Evolutionary conservation across 202 grass and related monocot genomes (phyloP), one percentile per base, ranked within the genome.

Genomic region (Zoysia matrella): DNA sequence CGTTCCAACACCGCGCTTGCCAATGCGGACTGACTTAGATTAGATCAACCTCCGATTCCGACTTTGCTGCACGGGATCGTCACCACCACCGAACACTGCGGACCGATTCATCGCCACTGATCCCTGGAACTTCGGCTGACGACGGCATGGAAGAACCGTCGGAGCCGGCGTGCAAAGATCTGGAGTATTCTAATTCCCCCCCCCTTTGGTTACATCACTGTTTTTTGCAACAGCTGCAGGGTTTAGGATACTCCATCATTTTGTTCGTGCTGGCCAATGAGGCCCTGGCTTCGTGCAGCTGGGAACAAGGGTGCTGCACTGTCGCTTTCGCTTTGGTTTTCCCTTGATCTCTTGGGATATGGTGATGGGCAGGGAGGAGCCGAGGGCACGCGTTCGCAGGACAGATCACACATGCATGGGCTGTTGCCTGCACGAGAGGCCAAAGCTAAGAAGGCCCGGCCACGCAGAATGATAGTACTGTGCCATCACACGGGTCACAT

Each of bases 21-120:
- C 58, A 73, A 42, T 85, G 83, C 73, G 46, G 15, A 67, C 48
- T 82, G 88, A 86, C 88, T 86, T 86, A 83, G 83, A 90, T 22
- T 42, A 73, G 36, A 90, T 42, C n/a, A 73, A 5, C 74, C 51
- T 9, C 30, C 13, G 4, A 39, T 60, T 51, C 53, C 69, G 60
- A 46, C 46, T 53, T 36, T 3, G 4, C 6, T 0, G 46, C 46
- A 52, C 50, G 2, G 73, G 67, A 60, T 43, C 66, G 52, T 69
- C 66, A 78, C 54, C 60, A 60, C 36, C 9, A 54, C 8, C 49
- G 22, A 6, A 47, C 15, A 13, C 13, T 55, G 22, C 74, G 39
- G 39, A 44, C 61, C 0, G 76, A 55, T 79, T 73, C 71, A 66
- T 7, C 3, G 16, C 73, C 52, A 44, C 65, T 71, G 41, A 44